Conservation (phyloP, 2,329 filamentous ascomycete genomes). For the Pseudopithomyces maydicus region DNA sequence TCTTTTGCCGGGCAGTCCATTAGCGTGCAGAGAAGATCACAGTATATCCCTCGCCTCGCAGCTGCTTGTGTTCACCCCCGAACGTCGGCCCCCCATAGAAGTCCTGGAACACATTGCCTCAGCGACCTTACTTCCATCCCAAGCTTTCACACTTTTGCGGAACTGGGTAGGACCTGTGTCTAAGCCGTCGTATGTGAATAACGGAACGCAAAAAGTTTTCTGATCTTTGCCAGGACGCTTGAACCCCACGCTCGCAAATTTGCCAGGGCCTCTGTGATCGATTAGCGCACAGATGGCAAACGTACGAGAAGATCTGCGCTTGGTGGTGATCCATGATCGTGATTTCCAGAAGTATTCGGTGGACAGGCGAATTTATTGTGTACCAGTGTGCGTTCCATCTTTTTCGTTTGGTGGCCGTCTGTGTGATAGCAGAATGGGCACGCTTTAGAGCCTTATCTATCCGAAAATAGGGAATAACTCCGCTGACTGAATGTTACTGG, state of each 20-base stretch:
- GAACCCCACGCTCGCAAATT: neutral
- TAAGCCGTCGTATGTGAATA: neutral
- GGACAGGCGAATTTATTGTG: constrained; percentile 45
- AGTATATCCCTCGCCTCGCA: constrained; percentile 20
- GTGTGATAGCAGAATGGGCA: too few relatives aligned
- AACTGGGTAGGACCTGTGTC: neutral
- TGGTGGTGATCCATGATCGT: constrained; percentile 43
- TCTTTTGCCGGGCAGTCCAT: constrained; percentile 26
- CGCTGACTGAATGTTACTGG: neutral
- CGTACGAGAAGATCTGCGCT: constrained; percentile 14
- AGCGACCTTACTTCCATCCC: neutral
- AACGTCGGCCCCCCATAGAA: constrained; percentile 11
- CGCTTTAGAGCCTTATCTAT: neutral
- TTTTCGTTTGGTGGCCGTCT: neutral
- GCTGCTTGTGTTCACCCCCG: constrained; percentile 8
- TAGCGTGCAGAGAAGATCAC: constrained; percentile 19
- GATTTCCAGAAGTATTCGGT: constrained; percentile 46
- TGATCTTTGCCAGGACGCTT: neutral
- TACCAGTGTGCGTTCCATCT: constrained; percentile 30
- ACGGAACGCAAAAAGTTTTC: neutral
- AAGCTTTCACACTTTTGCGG: neutral
- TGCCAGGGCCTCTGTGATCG: neutral
- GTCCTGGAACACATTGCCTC: neutral
- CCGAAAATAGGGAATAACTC: neutral
- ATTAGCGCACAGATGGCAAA: neutral